These are phyloP conservation scores for Wickerhamiella brachini DNA, from an alignment of 805 yeast species.

Conservation along the genomic window DNA sequence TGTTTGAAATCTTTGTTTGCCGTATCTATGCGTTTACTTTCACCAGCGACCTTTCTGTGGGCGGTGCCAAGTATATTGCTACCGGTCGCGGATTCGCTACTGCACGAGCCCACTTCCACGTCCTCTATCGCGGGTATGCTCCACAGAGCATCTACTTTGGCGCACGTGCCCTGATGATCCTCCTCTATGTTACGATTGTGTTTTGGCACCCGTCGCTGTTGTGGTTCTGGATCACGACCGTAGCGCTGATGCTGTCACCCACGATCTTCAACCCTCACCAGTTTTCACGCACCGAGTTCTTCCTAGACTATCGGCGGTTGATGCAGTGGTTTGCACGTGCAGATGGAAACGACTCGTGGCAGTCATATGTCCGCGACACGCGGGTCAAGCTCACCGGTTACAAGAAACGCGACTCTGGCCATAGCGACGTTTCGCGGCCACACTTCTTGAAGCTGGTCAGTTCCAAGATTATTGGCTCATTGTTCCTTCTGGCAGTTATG, in stretches of 20 bases:
- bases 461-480: conserved; percentile 54
- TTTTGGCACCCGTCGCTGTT: conserved; percentile 74
- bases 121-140: conserved; percentile 55
- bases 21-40: conserved; percentile 62
- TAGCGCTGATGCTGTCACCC: conserved; percentile 75
- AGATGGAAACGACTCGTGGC: conserved; percentile 50
- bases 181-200: conserved; percentile 42
- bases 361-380: conserved; percentile 42
- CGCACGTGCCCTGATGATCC: conserved; percentile 34
- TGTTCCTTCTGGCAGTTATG: conserved; percentile 43
- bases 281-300: conserved; percentile 77
- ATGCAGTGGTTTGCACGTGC: conserved; percentile 50
- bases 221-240: conserved; percentile 88
- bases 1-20: conserved; percentile 70
- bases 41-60: conserved; percentile 52
- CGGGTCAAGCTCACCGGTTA: conserved; percentile 78
- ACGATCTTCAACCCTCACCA: conserved; percentile 89
- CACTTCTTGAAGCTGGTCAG: conserved; percentile 53
- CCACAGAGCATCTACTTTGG: conserved; percentile 57
- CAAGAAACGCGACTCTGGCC: conserved; percentile 31
- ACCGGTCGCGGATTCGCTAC: conserved; percentile 80
- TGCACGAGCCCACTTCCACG: conserved; percentile 49
- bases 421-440: conserved; percentile 44
- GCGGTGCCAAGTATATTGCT: conserved; percentile 72
- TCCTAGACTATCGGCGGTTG: conserved; percentile 76